Evolutionary conservation across 345 rosid genomes (phyloP).

Genomic region (Brassica rapa): DNA sequence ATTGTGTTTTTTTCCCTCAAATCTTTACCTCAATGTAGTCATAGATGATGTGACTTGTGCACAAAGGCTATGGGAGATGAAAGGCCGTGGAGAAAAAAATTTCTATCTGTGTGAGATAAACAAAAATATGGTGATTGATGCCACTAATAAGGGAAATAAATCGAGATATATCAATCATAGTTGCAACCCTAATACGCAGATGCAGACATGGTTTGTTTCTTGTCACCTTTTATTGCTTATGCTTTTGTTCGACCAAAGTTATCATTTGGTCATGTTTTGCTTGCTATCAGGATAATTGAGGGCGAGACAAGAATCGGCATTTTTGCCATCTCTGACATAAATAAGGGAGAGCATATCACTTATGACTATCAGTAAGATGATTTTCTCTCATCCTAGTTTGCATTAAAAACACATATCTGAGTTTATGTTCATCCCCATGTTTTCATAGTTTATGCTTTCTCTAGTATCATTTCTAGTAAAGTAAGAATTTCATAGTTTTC

Average conservation of each 20-base stretch:
- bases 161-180: slow-evolving; percentile 98
- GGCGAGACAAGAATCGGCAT: slow-evolving; percentile 99
- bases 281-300: slow-evolving; percentile 72
- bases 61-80: slow-evolving; percentile 98
- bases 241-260: slow-evolving; percentile 9
- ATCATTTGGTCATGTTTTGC: background rate
- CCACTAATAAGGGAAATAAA: slow-evolving; percentile 94
- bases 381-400: slow-evolving; percentile 32
- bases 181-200: slow-evolving; percentile 92
- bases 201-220: slow-evolving; percentile 87
- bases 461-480: background rate
- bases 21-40: slow-evolving; percentile 48
- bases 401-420: background rate
- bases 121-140: slow-evolving; percentile 98
- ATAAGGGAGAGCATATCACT: slow-evolving; percentile 90
- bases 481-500: background rate
- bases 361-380: slow-evolving; percentile 91
- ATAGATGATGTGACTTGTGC: slow-evolving; percentile 98
- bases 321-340: slow-evolving; percentile 79
- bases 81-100: slow-evolving; percentile 85
- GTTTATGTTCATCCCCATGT: background rate
- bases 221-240: slow-evolving; percentile 16
- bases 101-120: slow-evolving; percentile 95
- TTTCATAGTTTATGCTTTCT: background rate
- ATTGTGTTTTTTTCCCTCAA: background rate